Conservation (phyloP, 345 rosid species). For the Salix suchowensis region DNA sequence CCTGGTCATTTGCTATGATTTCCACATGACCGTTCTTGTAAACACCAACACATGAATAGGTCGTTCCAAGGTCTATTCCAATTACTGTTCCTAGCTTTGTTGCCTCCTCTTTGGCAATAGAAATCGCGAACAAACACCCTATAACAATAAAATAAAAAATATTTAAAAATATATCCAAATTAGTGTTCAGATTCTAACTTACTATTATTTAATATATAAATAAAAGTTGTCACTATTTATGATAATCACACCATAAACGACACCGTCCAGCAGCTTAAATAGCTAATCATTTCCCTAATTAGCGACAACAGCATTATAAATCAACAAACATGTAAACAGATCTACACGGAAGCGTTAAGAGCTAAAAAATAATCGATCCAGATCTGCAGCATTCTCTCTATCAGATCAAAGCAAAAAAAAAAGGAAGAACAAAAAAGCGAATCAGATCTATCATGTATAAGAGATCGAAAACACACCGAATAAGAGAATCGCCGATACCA, state of each 20-base stretch:
- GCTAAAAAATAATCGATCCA: background rate
- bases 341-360: background rate
- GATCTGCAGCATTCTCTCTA: background rate
- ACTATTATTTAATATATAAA: background rate
- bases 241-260: background rate
- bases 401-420: background rate
- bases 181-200: background rate
- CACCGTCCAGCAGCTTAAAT: background rate
- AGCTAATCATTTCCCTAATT: background rate
- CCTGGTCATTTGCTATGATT: conserved; percentile 97
- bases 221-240: background rate
- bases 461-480: conserved; percentile 38
- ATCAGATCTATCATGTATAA: conserved; percentile 8
- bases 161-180: background rate
- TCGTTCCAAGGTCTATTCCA: conserved; percentile 94
- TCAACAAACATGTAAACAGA: background rate
- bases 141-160: background rate
- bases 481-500: conserved; percentile 45
- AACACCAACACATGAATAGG: conserved; percentile 96
- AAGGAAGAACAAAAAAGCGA: background rate
- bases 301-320: background rate
- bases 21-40: conserved; percentile 96
- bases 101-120: conserved; percentile 66
- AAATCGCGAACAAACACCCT: conserved; percentile 59
- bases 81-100: conserved; percentile 85